Base-by-base conservation (phyloP, 495 filamentous ascomycete genomes). In the Lasiosphaeria ovina region DNA sequence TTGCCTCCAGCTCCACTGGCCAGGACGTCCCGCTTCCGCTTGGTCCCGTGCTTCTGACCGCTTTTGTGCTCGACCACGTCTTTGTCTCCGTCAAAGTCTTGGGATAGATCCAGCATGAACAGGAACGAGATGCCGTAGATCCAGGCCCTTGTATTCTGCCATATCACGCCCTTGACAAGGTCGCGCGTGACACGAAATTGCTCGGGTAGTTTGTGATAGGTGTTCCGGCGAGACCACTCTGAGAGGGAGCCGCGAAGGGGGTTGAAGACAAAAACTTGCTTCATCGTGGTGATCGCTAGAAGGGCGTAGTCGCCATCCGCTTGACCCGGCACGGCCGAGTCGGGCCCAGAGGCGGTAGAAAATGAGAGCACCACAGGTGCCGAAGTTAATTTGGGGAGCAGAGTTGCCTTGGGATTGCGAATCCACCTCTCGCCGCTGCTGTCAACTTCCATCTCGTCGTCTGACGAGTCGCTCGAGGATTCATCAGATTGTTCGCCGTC, bases 61-160 rank as follows among this genome's bases (percentile, higher is more conserved):
- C 60, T 54, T 12, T 36, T 66, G 10, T 36, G 57, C 44, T 47
- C 7, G 11, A 10, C 10, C 31, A 57, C 12, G 36, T 61, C 59
- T 17, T 54, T 59, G 47, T 64, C 65, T 14, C 57, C 34, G 5
- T 80, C 81, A 54, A 96, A 78, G 67, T 98, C 88, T 56, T 83
- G 81, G 6, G 81, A 82, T 5, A 96, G 68, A 71, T 98, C 91
- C 60, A 98, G 84, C 93, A 98, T 98, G 82, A 89, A 96, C 55
- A 99, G 69, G 83, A 92, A 97, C 0, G 83, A 84, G 7, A 80
- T 79, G 10, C 92, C 93, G 70, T 93, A 97, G 7, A 97, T 71
- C 92, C 94, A 98, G 3, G 93, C 73, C 5, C 92, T 81, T 32
- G 74, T 76, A 3, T 88, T 74, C 68, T 97, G 91, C 93, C 95